Conservation (phyloP, 163 green algal genomes). For the Trebouxia gelatinosa region DNA sequence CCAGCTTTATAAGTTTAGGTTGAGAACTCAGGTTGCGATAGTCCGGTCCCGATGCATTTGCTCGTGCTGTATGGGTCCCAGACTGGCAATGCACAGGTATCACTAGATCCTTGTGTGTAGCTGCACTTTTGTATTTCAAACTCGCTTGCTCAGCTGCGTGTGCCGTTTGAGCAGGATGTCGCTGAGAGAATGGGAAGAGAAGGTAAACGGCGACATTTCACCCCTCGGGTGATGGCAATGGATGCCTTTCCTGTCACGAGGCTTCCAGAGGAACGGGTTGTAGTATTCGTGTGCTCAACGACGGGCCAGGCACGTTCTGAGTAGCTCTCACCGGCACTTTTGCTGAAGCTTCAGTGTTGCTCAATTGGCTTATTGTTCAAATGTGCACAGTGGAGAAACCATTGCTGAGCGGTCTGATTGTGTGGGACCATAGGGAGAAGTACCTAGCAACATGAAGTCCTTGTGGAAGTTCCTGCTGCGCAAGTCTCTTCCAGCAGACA, state of each 20-base stretch:
- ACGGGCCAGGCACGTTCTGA: conserved; percentile 67
- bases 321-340: not conserved
- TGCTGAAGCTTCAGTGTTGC: not conserved
- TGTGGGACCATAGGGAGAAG: conserved; percentile 89
- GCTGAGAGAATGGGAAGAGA: conserved; percentile 87
- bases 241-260: conserved; percentile 65
- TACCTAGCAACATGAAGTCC: conserved; percentile 79
- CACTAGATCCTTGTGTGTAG: not conserved
- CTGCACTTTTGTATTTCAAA: not conserved
- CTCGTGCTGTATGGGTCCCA: conserved; percentile 88
- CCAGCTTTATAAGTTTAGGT: no score
- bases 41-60: conserved; percentile 42
- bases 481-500: conserved; percentile 73
- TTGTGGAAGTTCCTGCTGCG: conserved; percentile 93
- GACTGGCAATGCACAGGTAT: conserved; percentile 89
- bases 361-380: not conserved
- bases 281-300: conserved; percentile 78
- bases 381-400: not conserved
- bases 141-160: no score
- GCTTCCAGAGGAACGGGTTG: conserved; percentile 60
- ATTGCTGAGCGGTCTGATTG: no score
- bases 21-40: no score
- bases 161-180: conserved; percentile 71
- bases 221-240: conserved; percentile 64
- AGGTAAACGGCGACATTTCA: conserved; percentile 59